A percentile compares a stretch with the other conserved stretches of the same genome.
Conservation (phyloP, 75 land plant genomes). For the Chamaecyparis obtusa region DNA sequence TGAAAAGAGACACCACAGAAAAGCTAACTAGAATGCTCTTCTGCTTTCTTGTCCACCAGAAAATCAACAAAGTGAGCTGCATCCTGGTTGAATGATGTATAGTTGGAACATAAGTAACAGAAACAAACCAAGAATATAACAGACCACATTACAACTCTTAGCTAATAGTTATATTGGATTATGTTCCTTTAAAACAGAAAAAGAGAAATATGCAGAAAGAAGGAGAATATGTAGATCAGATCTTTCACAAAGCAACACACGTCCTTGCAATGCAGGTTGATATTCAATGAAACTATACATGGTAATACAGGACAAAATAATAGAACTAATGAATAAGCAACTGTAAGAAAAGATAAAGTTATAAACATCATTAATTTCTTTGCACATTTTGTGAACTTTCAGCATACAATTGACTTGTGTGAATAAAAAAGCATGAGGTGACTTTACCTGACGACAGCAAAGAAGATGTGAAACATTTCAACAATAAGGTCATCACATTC, state of each 20-base stretch:
- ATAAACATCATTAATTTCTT: not conserved
- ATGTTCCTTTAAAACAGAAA: not conserved
- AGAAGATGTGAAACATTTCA: constrained; percentile 68
- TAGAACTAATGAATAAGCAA: not conserved
- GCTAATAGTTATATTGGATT: not conserved
- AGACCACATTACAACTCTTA: not conserved
- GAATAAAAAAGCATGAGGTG: not conserved
- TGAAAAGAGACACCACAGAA: not conserved
- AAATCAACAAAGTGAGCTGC: not conserved
- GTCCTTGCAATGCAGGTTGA: not conserved
- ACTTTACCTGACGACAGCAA: constrained; percentile 62
- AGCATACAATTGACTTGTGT: not conserved
- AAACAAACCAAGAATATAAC: not conserved
- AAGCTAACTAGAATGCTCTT: not conserved
- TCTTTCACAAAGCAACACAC: not conserved
- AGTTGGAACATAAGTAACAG: not conserved
- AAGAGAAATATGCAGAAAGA: not conserved
- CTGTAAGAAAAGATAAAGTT: not conserved
- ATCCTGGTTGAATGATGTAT: not conserved
- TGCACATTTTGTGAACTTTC: not conserved
- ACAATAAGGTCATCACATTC: constrained; percentile 72
- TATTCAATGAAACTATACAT: not conserved
- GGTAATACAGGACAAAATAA: not conserved
- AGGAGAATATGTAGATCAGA: not conserved
- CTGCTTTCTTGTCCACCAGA: not conserved